Percentiles rank a stretch among this genome's conserved stretches.
These are phyloP conservation scores for Chaetomium cochliodes DNA, from an alignment of 495 filamentous ascomycete genomes.

Conservation along the genomic window DNA sequence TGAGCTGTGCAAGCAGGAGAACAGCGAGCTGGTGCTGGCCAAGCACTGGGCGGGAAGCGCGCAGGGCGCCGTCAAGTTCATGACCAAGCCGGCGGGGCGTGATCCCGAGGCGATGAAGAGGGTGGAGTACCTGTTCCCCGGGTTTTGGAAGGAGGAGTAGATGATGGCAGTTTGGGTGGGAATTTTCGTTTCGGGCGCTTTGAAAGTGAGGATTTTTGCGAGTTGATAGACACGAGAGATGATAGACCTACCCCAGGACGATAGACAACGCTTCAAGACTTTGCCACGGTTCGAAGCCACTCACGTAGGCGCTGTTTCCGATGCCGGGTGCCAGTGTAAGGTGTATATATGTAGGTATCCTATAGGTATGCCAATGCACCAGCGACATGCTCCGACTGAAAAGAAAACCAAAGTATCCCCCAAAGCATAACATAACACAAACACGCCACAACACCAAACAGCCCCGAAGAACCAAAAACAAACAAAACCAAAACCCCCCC, in stretches of 20 bases:
- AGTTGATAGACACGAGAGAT: constrained; percentile 2
- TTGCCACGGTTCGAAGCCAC: background rate
- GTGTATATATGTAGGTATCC: constrained; percentile 3
- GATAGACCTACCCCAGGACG: constrained; percentile 13
- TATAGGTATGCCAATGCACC: constrained; percentile 8
- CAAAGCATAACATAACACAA: constrained; percentile 3
- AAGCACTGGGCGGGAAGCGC: constrained; percentile 67
- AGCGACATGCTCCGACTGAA: constrained; percentile 11
- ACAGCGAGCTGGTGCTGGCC: constrained; percentile 71
- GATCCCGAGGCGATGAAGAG: constrained; percentile 63
- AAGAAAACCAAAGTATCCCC: background rate
- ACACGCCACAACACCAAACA: constrained; percentile 7
- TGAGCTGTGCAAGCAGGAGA: constrained; percentile 72
- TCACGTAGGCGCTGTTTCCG: background rate
- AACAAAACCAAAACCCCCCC: background rate
- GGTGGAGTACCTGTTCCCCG: constrained; percentile 76
- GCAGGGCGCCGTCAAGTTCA: constrained; percentile 68
- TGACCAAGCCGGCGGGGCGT: constrained; percentile 64
- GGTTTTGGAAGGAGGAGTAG: constrained; percentile 46
- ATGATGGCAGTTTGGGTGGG: background rate
- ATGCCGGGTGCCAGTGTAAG: background rate
- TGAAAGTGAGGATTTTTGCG: background rate
- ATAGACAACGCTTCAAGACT: constrained; percentile 11
- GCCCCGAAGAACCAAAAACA: background rate
- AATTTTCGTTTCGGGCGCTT: background rate